These are phyloP conservation scores for Dicorynia guianensis DNA, from an alignment of 306 rosid genomes.

Conservation along the genomic window DNA sequence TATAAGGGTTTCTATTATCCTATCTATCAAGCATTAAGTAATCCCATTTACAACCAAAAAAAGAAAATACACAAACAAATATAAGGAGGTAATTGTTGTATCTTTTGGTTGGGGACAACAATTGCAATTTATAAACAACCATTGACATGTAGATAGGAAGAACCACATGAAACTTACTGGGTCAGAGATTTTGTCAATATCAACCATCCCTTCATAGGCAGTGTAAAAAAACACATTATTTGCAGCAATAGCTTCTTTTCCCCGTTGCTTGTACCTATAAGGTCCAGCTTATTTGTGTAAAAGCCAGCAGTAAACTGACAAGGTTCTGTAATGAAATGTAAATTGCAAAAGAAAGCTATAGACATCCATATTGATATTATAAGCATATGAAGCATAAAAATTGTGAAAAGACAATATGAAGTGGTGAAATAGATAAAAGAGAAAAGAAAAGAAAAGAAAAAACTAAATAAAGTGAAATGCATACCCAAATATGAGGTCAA, in stretches of 20 bases:
- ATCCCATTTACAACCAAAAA: neutral
- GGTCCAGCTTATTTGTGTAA: conserved; percentile 44
- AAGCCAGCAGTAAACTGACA: conserved; percentile 30
- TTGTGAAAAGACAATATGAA: conserved; percentile 17
- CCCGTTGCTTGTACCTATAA: conserved; percentile 92
- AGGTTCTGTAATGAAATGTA: conserved; percentile 38
- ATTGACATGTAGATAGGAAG: conserved; percentile 38
- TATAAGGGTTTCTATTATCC: neutral
- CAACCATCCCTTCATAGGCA: conserved; percentile 94
- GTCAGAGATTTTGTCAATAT: conserved; percentile 92
- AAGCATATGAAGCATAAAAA: conserved; percentile 40
- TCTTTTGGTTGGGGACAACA: too few species aligned
- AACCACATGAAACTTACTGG: conserved; percentile 69
- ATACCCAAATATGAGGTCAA: conserved; percentile 97
- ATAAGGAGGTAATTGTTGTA: conserved; percentile 7
- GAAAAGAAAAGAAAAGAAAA: neutral
- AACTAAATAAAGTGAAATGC: conserved; percentile 31
- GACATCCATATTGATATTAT: conserved; percentile 30
- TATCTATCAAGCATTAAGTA: conserved; percentile 15
- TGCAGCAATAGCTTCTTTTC: conserved; percentile 87
- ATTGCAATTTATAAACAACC: conserved; percentile 32
- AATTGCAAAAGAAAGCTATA: conserved; percentile 32
- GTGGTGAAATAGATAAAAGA: conserved; percentile 29
- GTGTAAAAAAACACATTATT: conserved; percentile 94
- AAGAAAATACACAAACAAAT: neutral